A percentile compares a stretch with the other conserved stretches of the same genome.
Evolutionary conservation across 495 filamentous ascomycete species (phyloP).

Genomic region (Hyaloscypha finlandica): DNA sequence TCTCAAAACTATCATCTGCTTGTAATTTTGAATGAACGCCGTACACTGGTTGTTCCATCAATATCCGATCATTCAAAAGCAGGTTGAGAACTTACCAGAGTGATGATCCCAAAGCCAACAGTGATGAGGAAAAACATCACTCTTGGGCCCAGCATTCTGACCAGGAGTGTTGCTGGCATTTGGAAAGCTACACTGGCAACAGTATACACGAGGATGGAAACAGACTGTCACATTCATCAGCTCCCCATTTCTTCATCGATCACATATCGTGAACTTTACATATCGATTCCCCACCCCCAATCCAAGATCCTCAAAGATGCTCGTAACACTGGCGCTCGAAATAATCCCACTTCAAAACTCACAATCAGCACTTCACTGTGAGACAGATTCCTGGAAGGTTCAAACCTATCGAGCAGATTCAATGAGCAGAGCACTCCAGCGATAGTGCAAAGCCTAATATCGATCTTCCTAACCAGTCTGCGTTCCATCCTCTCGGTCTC

Average conservation of each 20-base stretch:
- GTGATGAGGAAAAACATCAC: conserved; percentile 70
- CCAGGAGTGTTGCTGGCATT: conserved; percentile 70
- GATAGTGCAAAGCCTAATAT: conserved; percentile 74
- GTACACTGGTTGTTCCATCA: conserved; percentile 45
- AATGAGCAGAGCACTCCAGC: conserved; percentile 72
- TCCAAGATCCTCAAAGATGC: conserved; percentile 66
- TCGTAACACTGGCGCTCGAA: conserved; percentile 74
- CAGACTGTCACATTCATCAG: conserved; percentile 60
- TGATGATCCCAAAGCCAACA: conserved; percentile 69
- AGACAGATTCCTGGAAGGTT: background rate
- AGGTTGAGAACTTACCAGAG: conserved; percentile 39
- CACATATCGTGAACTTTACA: conserved; percentile 18
- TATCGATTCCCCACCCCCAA: conserved; percentile 45
- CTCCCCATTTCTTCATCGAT: background rate
- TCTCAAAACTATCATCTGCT: conserved; percentile 71
- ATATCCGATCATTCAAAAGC: background rate
- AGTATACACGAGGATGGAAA: conserved; percentile 80
- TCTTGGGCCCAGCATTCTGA: conserved; percentile 67
- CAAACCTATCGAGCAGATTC: conserved; percentile 60
- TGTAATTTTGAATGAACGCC: conserved; percentile 69
- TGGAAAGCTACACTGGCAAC: conserved; percentile 74
- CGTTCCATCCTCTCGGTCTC: conserved; percentile 10
- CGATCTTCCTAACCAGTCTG: conserved; percentile 63
- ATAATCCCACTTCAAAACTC: conserved; percentile 55
- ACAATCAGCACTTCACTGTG: background rate